Percentiles rank a stretch among this genome's conserved stretches.
phyloP scores from a whole-genome alignment of 331 rosid species.

The Rosa hybrid region DNA sequence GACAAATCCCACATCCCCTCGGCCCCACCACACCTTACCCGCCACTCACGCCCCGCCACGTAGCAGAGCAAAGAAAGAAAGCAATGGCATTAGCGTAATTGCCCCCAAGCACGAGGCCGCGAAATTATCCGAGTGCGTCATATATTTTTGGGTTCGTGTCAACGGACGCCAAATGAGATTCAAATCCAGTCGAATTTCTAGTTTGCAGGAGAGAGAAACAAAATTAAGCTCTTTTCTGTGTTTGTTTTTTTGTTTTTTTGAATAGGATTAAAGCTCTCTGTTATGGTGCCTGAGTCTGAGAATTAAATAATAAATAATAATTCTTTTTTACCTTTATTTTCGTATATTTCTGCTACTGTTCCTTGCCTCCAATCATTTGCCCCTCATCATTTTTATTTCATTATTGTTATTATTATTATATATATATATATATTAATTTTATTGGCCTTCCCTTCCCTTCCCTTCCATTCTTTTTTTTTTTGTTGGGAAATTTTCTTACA shows the following conservation, averaged over 20 bases:
- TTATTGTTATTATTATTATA: background rate
- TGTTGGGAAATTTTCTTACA: constrained; percentile 11
- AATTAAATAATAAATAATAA: background rate
- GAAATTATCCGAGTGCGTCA: constrained; percentile 13
- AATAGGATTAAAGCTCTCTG: background rate
- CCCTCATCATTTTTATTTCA: background rate
- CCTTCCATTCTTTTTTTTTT: background rate
- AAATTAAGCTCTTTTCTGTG: too few species aligned
- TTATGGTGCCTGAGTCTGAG: constrained; percentile 1
- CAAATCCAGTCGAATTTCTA: constrained; percentile 44
- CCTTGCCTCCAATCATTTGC: constrained; percentile 80
- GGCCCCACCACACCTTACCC: background rate
- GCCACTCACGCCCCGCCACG: background rate
- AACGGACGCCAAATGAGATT: constrained; percentile 64
- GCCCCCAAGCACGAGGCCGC: too few species aligned
- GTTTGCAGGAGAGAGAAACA: constrained; percentile 10
- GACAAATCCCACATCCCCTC: background rate
- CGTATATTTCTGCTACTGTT: constrained; percentile 21
- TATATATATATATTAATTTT: background rate
- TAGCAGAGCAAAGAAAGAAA: background rate
- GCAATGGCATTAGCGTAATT: constrained; percentile 21
- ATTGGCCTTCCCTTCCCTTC: background rate
- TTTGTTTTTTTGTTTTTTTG: too few species aligned
- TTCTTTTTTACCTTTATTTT: background rate
- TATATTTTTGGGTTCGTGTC: constrained; percentile 18